These are phyloP conservation scores for Mycena sanguinolenta DNA, from an alignment of 768 basidiomycete species.

Conservation along the genomic window DNA sequence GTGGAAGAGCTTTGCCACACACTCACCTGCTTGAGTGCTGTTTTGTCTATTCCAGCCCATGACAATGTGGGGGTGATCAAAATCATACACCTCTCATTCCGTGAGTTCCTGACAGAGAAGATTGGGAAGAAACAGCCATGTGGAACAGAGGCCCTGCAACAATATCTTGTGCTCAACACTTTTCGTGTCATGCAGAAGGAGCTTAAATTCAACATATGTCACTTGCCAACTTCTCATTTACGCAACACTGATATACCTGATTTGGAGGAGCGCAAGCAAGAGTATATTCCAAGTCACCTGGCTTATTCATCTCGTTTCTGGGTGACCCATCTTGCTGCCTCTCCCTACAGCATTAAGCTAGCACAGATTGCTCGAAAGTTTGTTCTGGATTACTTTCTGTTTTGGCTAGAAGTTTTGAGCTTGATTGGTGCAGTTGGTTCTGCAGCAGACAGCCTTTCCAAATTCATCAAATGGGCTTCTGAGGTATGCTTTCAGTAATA, in stretches of 20 bases:
- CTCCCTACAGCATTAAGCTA: fast-evolving
- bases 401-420: conserved; percentile 11
- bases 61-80: neutral
- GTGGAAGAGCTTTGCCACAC: neutral
- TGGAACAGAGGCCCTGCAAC: neutral
- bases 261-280: neutral
- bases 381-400: neutral
- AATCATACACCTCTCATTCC: conserved; percentile 17
- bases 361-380: neutral
- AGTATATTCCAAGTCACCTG: neutral
- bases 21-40: neutral
- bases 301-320: conserved; percentile 9
- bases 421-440: neutral
- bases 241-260: conserved; percentile 1
- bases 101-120: conserved; percentile 14
- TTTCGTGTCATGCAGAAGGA: neutral
- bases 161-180: neutral
- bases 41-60: neutral
- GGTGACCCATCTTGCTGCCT: neutral
- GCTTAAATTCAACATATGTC: conserved; percentile 18
- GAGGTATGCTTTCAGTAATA: neutral
- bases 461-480: neutral
- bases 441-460: neutral
- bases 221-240: neutral
- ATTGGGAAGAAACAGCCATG: neutral